Evolutionary conservation across 2,329 filamentous ascomycete species (phyloP).

Genomic region (Trichoderma afroharzianum): DNA sequence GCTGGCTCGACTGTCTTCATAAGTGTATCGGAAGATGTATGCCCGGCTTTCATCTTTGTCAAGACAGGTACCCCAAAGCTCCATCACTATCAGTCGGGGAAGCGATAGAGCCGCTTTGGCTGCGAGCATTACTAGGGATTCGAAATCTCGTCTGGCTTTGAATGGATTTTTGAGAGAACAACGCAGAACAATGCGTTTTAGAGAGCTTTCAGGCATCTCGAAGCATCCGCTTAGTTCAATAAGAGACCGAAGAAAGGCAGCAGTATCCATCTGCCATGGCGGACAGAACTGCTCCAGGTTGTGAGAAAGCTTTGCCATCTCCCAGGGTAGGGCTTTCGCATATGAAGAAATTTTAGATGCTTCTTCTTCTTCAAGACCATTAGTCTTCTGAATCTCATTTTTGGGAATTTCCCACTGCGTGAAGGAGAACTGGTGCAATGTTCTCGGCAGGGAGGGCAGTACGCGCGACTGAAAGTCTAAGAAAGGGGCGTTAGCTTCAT

Average conservation of each 20-base stretch:
- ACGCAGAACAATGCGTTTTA: not conserved
- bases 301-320: not conserved
- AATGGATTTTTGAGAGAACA: not conserved
- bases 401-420: not conserved
- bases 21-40: not conserved
- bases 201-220: not conserved
- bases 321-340: not conserved
- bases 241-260: not conserved
- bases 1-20: not conserved
- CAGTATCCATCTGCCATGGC: not conserved
- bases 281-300: not conserved
- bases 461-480: not conserved
- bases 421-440: not conserved
- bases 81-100: not conserved
- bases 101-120: not conserved
- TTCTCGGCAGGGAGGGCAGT: not conserved
- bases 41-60: not conserved
- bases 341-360: not conserved
- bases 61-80: not conserved
- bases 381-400: not conserved
- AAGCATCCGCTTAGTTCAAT: not conserved
- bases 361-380: too few relatives aligned
- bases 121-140: not conserved
- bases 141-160: not conserved
- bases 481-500: not conserved